Evolutionary conservation across 345 rosid species (phyloP).

Genomic region (Eucalyptus sp.): DNA sequence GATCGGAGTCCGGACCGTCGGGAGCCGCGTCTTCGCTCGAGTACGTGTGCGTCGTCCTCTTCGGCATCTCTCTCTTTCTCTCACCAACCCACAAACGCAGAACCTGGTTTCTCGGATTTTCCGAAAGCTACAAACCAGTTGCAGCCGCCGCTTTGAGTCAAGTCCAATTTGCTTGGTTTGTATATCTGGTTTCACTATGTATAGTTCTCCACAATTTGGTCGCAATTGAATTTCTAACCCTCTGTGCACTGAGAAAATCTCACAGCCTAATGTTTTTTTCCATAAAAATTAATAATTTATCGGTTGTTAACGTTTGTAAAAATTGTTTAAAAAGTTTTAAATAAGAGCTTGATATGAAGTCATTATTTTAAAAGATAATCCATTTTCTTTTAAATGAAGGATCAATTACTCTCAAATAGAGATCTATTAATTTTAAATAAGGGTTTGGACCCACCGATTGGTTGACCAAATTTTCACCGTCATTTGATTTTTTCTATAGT

Average conservation of each 20-base stretch:
- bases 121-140: not conserved
- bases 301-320: no score
- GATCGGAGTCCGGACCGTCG: constrained; percentile 94
- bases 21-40: constrained; percentile 99
- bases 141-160: not conserved
- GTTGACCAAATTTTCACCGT: fast-evolving
- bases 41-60: constrained; percentile 97
- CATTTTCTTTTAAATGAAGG: no score
- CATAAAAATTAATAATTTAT: no score
- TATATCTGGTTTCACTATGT: not conserved
- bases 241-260: not conserved
- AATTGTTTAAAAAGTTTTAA: no score
- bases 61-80: constrained; percentile 52
- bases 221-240: not conserved
- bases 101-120: not conserved
- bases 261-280: not conserved
- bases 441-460: fast-evolving
- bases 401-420: no score
- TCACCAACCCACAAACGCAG: not conserved
- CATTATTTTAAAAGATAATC: not conserved
- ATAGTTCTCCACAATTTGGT: not conserved
- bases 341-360: no score
- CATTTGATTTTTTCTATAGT: no score
- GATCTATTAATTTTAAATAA: no score
- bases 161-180: not conserved